Base-by-base conservation (phyloP, 2,329 filamentous ascomycete genomes). In the Xylaria polymorpha region DNA sequence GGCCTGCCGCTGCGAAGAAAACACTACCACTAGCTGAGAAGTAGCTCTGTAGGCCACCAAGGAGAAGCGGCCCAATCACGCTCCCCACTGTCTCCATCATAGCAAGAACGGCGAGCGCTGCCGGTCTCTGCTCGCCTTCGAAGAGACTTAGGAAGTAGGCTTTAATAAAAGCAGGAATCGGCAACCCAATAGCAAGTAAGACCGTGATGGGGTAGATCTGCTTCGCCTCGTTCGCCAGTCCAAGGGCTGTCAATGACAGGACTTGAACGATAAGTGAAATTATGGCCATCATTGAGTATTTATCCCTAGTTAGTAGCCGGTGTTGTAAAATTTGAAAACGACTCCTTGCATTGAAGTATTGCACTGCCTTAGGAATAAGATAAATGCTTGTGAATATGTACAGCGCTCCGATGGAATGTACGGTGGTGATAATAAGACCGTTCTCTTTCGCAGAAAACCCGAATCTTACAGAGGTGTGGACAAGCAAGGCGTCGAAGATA, bases 61-160 rank as follows among this genome's bases (percentile, higher is more conserved):
- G 44, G 4, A 60, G 3, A 9, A 71, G n/a, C 6, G 68, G 68
- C n/a, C 32, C 61, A 10, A 68, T n/a, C 1, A 71, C 7, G 25
- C 65, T 66, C 8, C 61, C 68, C 10, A 20, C 25, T 9, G 48
- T 29, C 39, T 71, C 68, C 68, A 68, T 70, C n/a, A 66, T 41
- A 4, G 65, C 39, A 1, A 70, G 51, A 1, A 20, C 37, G 7
- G 68, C 68, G 7, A 70, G 51, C 12, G 68, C 65, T 46, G 10
- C 25, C 7, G 68, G 46, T 22, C 32, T 70, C n/a, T 68, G 39
- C 0, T n/a, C 14, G 1, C 5, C 7, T 9, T 66, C 55, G 18
- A 66, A 63, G 4, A 37, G 15, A 14, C 25, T 14, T 2, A 51
- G 20, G 41, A 66, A 66, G 43, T 66, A 61, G 12, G 35, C 39